Conservation (phyloP, 2,329 filamentous ascomycete genomes). For the Ciborinia camelliae region DNA sequence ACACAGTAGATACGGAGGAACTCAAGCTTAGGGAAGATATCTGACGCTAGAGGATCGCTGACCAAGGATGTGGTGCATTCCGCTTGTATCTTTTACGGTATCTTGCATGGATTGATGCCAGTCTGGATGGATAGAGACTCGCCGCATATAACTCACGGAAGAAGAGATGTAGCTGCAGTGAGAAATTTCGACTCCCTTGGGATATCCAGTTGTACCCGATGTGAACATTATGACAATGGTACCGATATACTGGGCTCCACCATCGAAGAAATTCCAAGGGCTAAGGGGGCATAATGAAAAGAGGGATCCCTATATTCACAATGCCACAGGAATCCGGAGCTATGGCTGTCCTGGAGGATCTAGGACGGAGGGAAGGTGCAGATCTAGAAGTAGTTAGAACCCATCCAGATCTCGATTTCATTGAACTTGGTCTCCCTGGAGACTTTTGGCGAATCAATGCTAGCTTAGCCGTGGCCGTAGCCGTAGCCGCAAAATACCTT, state of each 20-base stretch:
- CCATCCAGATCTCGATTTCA: neutral
- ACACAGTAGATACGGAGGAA: conserved; percentile 37
- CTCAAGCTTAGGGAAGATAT: conserved; percentile 46
- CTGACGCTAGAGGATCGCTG: neutral
- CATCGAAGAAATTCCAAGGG: conserved; percentile 80
- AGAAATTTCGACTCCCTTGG: conserved; percentile 5
- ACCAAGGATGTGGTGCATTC: conserved; percentile 5
- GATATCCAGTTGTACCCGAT: neutral
- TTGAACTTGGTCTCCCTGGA: neutral
- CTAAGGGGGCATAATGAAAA: conserved; percentile 87
- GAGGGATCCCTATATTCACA: conserved; percentile 51
- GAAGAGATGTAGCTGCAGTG: neutral
- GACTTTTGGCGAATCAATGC: neutral
- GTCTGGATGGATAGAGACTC: neutral
- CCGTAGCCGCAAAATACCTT: neutral
- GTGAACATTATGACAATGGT: conserved; percentile 7
- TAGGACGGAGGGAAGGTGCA: neutral
- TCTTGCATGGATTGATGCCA: neutral
- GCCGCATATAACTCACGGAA: neutral
- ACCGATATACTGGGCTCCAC: conserved; percentile 73
- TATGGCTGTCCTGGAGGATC: neutral
- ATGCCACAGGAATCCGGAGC: neutral
- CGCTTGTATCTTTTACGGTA: neutral
- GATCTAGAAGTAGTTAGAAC: neutral
- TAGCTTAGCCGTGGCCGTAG: neutral